Conservation (phyloP, 306 rosid genomes). For the Quercus cerris region DNA sequence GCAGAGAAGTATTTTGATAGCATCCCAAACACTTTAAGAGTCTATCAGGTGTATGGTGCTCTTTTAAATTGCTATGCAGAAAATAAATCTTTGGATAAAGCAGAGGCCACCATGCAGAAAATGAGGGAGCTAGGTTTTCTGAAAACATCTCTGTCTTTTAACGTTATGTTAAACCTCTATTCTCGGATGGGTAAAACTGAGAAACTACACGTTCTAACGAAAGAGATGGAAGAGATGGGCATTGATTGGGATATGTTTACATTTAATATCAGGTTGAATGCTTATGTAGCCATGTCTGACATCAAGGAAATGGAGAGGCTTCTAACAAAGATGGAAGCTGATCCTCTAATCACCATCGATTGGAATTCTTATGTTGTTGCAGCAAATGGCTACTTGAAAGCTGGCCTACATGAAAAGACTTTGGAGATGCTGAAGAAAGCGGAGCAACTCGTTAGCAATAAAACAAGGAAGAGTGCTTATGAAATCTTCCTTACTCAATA, state of each 20-base stretch:
- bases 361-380: constrained; percentile 46
- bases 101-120: constrained; percentile 52
- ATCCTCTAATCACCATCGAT: constrained; percentile 37
- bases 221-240: constrained; percentile 58
- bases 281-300: constrained; percentile 33
- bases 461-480: constrained; percentile 30
- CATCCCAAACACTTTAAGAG: constrained; percentile 35
- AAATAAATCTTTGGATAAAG: constrained; percentile 47
- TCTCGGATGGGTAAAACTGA: constrained; percentile 46
- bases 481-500: constrained; percentile 43
- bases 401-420: constrained; percentile 41
- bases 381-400: constrained; percentile 61
- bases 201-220: constrained; percentile 40
- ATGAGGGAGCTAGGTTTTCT: constrained; percentile 31
- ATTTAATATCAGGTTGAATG: constrained; percentile 44
- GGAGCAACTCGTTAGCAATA: constrained; percentile 25
- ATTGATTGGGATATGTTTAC: constrained; percentile 30
- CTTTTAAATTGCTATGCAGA: constrained; percentile 54
- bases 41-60: constrained; percentile 44
- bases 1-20: constrained; percentile 52
- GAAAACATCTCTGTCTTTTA: constrained; percentile 31
- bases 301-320: constrained; percentile 56
- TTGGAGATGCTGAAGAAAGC: constrained; percentile 38
- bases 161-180: constrained; percentile 58
- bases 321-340: constrained; percentile 51